Evolutionary conservation across 495 filamentous ascomycete genomes (phyloP), one percentile per base, ranked within the genome.

Genomic region (Polyplosphaeria fusca): DNA sequence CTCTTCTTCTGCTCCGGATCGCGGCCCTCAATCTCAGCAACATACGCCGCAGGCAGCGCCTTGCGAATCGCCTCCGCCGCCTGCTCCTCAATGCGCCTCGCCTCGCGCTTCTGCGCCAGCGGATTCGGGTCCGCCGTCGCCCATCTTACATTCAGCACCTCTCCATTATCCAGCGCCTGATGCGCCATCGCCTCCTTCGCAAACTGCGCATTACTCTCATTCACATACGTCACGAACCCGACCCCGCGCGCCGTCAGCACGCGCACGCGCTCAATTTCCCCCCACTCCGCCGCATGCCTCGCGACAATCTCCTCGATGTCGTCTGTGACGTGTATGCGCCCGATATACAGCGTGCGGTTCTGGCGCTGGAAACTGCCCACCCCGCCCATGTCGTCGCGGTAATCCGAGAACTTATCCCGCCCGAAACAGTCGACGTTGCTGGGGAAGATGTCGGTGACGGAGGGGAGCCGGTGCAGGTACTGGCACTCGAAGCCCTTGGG

Each of bases 251-350:
- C 83, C 16, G 90, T 94, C n/a, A 98, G 75, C 39, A 42, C 39
- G 11, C 39, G 39, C 20, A 42, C 88, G 3, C 93, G 79, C 58
- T 96, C 93, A 26, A 97, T 74, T 63, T 89, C 84, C 2, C 93
- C 93, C 89, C 90, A 98, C 72, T 96, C 92, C 2, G 86, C 82
- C 60, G 96, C 95, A 70, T 97, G 91, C 11, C 93, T 78, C 26
- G 91, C 83, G 1, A 95, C 91, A n/a, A 96, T 81, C 70, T 98
- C 93, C 68, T 96, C 91, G 57, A 96, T 96, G 67, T 96, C 92
- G 71, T 96, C 92, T n/a, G 84, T 91, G 18, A 96, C 92, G 67
- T 96, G 88, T 57, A 97, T 95, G 22, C 91, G 77, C 3, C 93
- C 93, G 7, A 96, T 76, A 65, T 98, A 98, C 9, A 98, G 77